Evolutionary conservation across 495 filamentous ascomycete species (phyloP), one percentile per base, ranked within the genome.

Genomic region (Penicillium parvum): DNA sequence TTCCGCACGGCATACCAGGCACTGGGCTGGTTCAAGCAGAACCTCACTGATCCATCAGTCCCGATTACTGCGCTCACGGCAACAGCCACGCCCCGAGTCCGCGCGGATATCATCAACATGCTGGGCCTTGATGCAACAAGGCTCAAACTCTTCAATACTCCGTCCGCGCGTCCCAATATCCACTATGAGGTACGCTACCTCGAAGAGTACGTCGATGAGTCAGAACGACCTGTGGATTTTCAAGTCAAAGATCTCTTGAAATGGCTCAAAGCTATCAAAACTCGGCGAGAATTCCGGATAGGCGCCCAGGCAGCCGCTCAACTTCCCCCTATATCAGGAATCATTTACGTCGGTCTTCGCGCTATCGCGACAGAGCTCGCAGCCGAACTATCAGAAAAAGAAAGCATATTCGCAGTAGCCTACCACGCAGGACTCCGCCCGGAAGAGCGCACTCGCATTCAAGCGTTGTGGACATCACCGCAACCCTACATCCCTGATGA

Each of bases 101-200:
- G 90, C 23, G 64, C 75, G 5, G 90, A 96, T 60, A 84, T 96
- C 27, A 81, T 95, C 29, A 69, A 68, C 19, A 85, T 83, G 1
- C 76, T 97, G 2, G 78, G 79, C 0, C 64, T 97, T 6, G 72
- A 85, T 35, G 57, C 67, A 0, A 56, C 58, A 4, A 71, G 70
- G 10, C 66, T 92, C n/a, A 84, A 80, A 42, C 74, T 75, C 22
- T 96, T 92, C 63, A 81, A 79, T 12, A 90, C 86, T 60, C 84
- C 87, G 0, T 89, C 88, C 2, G 78, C 81, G 35, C 75, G 91
- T 0, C 80, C 81, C 11, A 97, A 96, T 53, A 75, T 97, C 15
- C 90, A 96, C 64, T 92, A 94, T 47, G 90, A 96, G 63, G 78
- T 97, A 22, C 75, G 88, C n/a, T 96, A 90, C 63, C 88, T 82